Conservation (phyloP, 208 protist genomes). For the Crithidia acanthocephali region DNA sequence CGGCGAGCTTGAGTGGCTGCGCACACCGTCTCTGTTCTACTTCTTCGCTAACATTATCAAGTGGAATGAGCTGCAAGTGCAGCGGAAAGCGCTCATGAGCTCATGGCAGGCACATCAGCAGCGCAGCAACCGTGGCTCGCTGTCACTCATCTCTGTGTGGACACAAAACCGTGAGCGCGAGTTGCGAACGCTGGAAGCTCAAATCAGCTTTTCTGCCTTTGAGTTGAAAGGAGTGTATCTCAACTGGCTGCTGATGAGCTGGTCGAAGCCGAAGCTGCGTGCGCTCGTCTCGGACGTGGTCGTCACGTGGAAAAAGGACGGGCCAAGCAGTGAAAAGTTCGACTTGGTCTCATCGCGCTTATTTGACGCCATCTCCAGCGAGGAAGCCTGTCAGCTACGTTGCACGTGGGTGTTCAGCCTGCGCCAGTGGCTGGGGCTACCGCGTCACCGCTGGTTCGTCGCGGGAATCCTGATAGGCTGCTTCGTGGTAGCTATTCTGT, state of each 20-base stretch:
- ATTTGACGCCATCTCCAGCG: conserved; percentile 55
- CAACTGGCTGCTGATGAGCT: conserved; percentile 47
- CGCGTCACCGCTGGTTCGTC: conserved; percentile 20
- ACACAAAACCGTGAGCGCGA: conserved; percentile 29
- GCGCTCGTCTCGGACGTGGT: conserved; percentile 46
- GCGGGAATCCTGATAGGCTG: conserved; percentile 19
- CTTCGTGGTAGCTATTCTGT: conserved; percentile 34
- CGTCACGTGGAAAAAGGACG: conserved; percentile 45
- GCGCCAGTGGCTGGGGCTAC: conserved; percentile 49
- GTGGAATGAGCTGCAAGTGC: conserved; percentile 56
- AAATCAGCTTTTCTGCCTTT: conserved; percentile 46
- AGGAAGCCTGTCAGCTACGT: conserved; percentile 42
- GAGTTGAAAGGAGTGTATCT: conserved; percentile 51
- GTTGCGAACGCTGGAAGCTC: conserved; percentile 29
- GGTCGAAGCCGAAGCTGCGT: conserved; percentile 51
- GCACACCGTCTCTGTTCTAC: conserved; percentile 68
- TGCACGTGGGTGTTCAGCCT: conserved; percentile 49
- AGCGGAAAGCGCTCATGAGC: conserved; percentile 9
- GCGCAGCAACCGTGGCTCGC: conserved; percentile 11
- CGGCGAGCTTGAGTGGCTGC: conserved; percentile 54
- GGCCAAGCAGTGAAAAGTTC: conserved; percentile 56
- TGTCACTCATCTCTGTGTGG: conserved; percentile 31
- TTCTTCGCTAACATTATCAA: conserved; percentile 65
- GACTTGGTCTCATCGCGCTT: conserved; percentile 43
- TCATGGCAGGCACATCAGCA: conserved; percentile 15